phyloP scores from a whole-genome alignment of 2,329 filamentous ascomycete species.

The Pseudogymnoascus sp. region DNA sequence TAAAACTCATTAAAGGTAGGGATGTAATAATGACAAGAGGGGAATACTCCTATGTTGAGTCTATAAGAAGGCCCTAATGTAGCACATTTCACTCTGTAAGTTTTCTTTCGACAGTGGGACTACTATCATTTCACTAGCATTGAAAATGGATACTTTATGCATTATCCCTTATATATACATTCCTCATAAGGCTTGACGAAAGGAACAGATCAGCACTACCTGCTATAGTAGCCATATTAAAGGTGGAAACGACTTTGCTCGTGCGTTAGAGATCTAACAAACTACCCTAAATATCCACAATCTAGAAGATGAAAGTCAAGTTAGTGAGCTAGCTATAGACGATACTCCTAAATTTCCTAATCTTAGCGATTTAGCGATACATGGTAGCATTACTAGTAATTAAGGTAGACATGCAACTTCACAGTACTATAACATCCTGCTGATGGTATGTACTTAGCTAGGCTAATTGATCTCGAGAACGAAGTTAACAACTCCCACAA shows the following conservation, averaged over 20 bases:
- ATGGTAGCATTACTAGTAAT: neutral
- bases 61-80: neutral
- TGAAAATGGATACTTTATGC: neutral
- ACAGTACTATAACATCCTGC: neutral
- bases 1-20: neutral
- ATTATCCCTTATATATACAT: neutral
- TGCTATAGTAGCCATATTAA: neutral
- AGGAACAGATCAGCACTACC: neutral
- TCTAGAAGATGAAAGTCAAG: too few species aligned
- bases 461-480: neutral
- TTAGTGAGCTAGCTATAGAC: too few species aligned
- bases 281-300: too few species aligned
- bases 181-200: neutral
- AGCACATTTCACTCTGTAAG: neutral
- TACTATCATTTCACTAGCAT: neutral
- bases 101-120: neutral
- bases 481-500: neutral
- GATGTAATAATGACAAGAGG: neutral
- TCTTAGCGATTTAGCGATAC: neutral
- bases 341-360: too few species aligned
- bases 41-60: neutral
- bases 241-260: neutral
- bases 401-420: neutral
- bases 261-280: neutral
- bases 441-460: neutral